phyloP scores from a whole-genome alignment of 2,329 filamentous ascomycete species.

The Phoma sp. region DNA sequence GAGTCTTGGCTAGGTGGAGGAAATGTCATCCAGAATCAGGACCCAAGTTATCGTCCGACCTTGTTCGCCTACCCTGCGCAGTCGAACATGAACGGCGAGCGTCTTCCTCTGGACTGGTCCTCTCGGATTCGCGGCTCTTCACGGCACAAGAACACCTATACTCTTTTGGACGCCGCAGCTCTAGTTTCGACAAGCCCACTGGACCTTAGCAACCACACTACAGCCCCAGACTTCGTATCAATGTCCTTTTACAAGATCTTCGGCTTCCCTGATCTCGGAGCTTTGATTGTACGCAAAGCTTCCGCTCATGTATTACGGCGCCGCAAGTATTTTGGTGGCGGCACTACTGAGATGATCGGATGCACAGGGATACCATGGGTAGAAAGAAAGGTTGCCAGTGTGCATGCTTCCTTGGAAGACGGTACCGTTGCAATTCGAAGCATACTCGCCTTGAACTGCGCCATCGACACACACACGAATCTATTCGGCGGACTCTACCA shows the following conservation, averaged over 20 bases:
- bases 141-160: constrained; percentile 62
- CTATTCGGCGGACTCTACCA: constrained; percentile 66
- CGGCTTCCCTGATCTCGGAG: constrained; percentile 89
- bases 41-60: constrained; percentile 23
- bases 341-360: constrained; percentile 66
- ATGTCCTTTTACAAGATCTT: constrained; percentile 96
- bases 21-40: not conserved
- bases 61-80: constrained; percentile 85
- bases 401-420: constrained; percentile 70
- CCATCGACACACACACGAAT: constrained; percentile 62
- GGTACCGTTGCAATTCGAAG: constrained; percentile 71
- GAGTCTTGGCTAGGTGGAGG: constrained; percentile 64
- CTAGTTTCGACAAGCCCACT: constrained; percentile 68
- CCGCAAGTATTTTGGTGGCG: constrained; percentile 71
- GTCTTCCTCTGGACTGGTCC: constrained; percentile 71
- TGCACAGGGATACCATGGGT: constrained; percentile 61
- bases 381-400: constrained; percentile 58
- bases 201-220: constrained; percentile 61
- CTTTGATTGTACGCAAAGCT: constrained; percentile 77
- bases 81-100: constrained; percentile 86
- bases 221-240: constrained; percentile 79
- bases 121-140: constrained; percentile 23
- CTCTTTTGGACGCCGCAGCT: constrained; percentile 73
- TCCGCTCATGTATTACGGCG: constrained; percentile 62
- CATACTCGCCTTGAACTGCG: constrained; percentile 67